These are phyloP conservation scores for Kodamaea suecica DNA, from an alignment of 1,139 yeast genomes.

Conservation along the genomic window DNA sequence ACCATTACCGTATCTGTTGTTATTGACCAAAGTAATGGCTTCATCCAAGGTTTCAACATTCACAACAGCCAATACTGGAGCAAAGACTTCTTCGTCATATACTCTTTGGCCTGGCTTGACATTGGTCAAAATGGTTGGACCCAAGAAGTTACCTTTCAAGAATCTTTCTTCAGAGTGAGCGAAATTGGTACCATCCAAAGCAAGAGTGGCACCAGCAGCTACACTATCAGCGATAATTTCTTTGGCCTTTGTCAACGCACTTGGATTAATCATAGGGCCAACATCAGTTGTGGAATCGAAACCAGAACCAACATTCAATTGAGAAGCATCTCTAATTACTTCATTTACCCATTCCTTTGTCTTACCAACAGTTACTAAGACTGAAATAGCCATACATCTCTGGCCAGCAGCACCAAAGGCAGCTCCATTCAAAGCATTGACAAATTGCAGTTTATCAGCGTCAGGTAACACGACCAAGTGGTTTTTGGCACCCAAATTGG, in stretches of 20 bases:
- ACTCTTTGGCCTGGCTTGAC: constrained; percentile 69
- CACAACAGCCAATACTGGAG: constrained; percentile 67
- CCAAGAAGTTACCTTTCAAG: constrained; percentile 70
- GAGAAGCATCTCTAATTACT: constrained; percentile 55
- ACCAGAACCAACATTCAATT: constrained; percentile 64
- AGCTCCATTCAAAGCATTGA: constrained; percentile 70
- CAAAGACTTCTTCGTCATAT: constrained; percentile 74
- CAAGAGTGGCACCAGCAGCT: constrained; percentile 56
- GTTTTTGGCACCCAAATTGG: constrained; percentile 76
- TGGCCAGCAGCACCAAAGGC: constrained; percentile 87
- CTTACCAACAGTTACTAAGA: constrained; percentile 71
- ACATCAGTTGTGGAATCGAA: constrained; percentile 59
- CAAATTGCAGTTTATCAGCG: constrained; percentile 63
- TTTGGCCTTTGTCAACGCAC: constrained; percentile 51
- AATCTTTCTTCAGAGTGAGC: constrained; percentile 43
- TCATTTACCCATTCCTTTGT: constrained; percentile 65
- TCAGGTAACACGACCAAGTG: constrained; percentile 74
- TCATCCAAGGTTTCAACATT: constrained; percentile 69
- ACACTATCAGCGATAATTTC: constrained; percentile 55
- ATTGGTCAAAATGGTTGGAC: constrained; percentile 65
- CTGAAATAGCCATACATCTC: constrained; percentile 81
- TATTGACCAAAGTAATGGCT: constrained; percentile 64
- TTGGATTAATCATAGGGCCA: constrained; percentile 71
- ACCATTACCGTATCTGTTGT: constrained; percentile 72
- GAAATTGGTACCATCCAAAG: constrained; percentile 63